These are phyloP conservation scores for Colletotrichum truncatum DNA, from an alignment of 2,329 filamentous ascomycete genomes.

Conservation along the genomic window DNA sequence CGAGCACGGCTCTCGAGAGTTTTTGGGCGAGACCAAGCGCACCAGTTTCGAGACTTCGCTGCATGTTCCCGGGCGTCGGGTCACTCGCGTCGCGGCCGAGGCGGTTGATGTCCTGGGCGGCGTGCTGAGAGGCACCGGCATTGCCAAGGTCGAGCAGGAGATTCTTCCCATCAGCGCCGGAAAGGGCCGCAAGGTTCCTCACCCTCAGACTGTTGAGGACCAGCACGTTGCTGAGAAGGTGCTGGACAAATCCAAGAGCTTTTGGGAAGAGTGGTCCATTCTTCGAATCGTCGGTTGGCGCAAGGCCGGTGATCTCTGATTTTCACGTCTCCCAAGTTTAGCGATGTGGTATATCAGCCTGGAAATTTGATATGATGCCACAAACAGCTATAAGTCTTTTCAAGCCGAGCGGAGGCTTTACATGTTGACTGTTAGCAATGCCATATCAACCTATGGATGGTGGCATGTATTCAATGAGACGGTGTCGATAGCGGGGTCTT, in stretches of 20 bases:
- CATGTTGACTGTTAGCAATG: no score
- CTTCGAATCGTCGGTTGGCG: not conserved
- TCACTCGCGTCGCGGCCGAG: not conserved
- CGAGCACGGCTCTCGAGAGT: not conserved
- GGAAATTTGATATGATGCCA: no score
- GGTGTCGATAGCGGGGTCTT: not conserved
- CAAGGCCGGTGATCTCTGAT: slow-evolving; percentile 9
- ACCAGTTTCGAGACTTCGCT: slow-evolving; percentile 24
- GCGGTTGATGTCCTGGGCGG: slow-evolving; percentile 2
- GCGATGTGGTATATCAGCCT: no score
- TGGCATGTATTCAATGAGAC: no score
- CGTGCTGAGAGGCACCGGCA: not conserved
- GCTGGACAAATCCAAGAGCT: not conserved
- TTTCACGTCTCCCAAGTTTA: no score
- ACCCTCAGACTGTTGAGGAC: not conserved
- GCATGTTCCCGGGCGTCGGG: not conserved
- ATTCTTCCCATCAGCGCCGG: slow-evolving; percentile 2
- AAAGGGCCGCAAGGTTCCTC: not conserved
- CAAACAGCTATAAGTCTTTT: no score
- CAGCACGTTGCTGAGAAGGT: not conserved
- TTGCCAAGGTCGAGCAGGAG: not conserved
- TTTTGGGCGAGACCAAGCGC: slow-evolving; percentile 14
- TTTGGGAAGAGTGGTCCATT: slow-evolving; percentile 5
- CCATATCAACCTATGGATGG: no score
- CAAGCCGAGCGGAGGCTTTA: not conserved